These are phyloP conservation scores for Schizothecium vesticola DNA, from an alignment of 495 filamentous ascomycete species.

Conservation along the genomic window DNA sequence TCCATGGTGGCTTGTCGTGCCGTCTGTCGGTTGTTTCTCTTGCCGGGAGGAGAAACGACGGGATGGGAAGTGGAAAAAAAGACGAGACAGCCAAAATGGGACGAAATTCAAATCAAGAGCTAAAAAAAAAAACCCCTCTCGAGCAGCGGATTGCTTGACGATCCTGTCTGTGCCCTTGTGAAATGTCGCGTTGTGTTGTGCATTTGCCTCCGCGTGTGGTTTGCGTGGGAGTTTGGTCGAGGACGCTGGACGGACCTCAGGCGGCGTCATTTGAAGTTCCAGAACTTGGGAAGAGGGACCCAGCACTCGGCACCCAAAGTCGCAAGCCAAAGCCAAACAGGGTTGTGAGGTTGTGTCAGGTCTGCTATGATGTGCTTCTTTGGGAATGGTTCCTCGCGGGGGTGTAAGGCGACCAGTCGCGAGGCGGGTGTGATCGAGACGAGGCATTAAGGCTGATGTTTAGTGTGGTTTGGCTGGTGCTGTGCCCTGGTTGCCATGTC, in stretches of 20 bases:
- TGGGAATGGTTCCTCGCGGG: background rate
- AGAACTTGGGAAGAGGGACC: background rate
- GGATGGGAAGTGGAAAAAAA: background rate
- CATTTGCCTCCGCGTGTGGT: slow-evolving; percentile 2
- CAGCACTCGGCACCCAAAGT: background rate
- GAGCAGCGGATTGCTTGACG: background rate
- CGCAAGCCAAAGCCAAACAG: background rate
- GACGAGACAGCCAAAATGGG: background rate
- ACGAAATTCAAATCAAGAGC: background rate
- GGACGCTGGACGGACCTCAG: background rate
- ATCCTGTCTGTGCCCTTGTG: background rate
- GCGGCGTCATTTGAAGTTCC: background rate
- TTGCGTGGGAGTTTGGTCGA: slow-evolving; percentile 27
- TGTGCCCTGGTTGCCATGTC: background rate
- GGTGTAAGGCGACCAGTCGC: background rate
- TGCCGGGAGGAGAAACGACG: background rate
- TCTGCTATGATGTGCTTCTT: background rate
- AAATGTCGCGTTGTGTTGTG: background rate
- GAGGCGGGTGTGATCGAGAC: background rate
- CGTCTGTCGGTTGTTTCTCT: slow-evolving; percentile 4
- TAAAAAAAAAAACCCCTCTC: background rate
- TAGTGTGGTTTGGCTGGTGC: background rate
- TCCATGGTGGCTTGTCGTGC: background rate
- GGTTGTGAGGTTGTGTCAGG: background rate
- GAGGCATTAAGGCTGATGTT: background rate